Evolutionary conservation across 208 protist species (phyloP).

Genomic region (Trypanosoma scelopori): DNA sequence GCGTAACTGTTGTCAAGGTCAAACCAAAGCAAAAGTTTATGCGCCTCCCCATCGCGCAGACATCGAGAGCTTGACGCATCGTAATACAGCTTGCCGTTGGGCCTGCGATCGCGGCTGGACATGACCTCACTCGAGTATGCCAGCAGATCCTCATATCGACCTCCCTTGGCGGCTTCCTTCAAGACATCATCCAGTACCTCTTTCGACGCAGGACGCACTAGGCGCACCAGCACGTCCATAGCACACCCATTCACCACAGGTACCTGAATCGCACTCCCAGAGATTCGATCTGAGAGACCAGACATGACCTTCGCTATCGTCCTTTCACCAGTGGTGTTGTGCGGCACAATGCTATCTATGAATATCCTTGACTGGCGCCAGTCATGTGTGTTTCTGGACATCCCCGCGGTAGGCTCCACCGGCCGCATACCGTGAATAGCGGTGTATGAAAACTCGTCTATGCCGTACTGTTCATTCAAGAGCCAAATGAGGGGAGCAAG

Average conservation of each 20-base stretch:
- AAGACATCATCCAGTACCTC: constrained; percentile 93
- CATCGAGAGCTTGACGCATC: constrained; percentile 33
- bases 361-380: constrained; percentile 94
- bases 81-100: constrained; percentile 37
- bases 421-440: constrained; percentile 97
- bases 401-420: constrained; percentile 96
- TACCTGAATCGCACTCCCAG: constrained; percentile 97
- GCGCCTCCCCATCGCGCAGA: constrained; percentile 26
- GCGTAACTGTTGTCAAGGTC: constrained; percentile 40
- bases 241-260: constrained; percentile 97
- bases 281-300: constrained; percentile 53
- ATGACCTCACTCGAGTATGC: constrained; percentile 31
- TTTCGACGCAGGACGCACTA: constrained; percentile 87
- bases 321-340: constrained; percentile 96
- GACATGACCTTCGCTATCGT: constrained; percentile 95
- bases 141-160: constrained; percentile 74
- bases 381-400: constrained; percentile 89
- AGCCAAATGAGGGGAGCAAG: constrained; percentile 96
- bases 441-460: constrained; percentile 97
- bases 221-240: constrained; percentile 94
- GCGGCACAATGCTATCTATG: constrained; percentile 97
- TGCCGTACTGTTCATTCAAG: constrained; percentile 93
- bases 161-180: constrained; percentile 47
- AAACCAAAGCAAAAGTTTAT: constrained; percentile 66
- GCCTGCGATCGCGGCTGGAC: constrained; percentile 46